Evolutionary conservation across 2,329 filamentous ascomycete genomes (phyloP), one percentile per base, ranked within the genome.

Genomic region (Xylariaceae sp.): DNA sequence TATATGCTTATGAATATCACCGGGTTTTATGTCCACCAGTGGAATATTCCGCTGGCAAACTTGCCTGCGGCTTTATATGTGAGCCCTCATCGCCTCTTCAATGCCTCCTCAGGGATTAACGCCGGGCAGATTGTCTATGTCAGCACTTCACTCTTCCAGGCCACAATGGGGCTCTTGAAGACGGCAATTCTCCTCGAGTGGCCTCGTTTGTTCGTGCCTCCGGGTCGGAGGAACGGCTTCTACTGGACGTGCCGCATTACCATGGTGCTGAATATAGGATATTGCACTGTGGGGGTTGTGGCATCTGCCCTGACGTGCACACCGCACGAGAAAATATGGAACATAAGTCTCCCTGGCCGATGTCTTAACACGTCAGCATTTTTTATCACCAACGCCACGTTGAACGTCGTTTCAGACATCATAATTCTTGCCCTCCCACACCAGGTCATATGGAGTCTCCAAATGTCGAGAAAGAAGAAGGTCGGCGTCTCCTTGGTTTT

Each of bases 321-420:
- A 5, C 58, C 58, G 1, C 34, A 55, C 16, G 33, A 42, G 17
- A 48, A 40, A 19, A 52, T 53, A n/a, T 61, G 55, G 56, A 46
- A 57, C 23, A 38, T 37, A 19, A 47, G 17, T 11, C 15, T 46
- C 13, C 29, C 41, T 40, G 65, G 23, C 50, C 52, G 4, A 31
- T 70, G 67, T 44, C 55, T 70, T 32, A 49, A 63, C 28, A 61
- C 64, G 35, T 63, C 65, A 24, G 51, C 60, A 5, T 62, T 68
- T 45, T 67, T 67, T 45, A 54, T 69, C 16, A 53, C 55, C 31
- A 63, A 65, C 35, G 63, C 66, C 0, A 59, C 57, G 3, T 50
- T 67, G 12, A 67, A 68, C 47, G 60, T 69, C 30, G 24, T 61
- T 21, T 67, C 64, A 12, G 64, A 69, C 50, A 34, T 70, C 4